phyloP scores from a whole-genome alignment of 2,329 filamentous ascomycete genomes.

The Pyrenochaeta sp. region DNA sequence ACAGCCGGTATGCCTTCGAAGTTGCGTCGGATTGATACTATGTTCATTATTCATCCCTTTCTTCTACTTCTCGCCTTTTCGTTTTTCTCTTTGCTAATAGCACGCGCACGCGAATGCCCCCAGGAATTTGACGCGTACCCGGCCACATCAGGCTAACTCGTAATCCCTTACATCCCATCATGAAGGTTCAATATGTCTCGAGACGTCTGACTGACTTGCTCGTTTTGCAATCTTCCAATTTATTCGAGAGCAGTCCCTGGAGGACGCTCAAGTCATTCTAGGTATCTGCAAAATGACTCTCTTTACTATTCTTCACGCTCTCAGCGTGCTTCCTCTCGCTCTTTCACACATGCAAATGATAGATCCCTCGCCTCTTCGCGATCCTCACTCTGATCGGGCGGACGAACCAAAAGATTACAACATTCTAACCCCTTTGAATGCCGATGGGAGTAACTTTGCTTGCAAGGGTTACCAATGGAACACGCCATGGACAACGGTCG shows the following conservation, averaged over 20 bases:
- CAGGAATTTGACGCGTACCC: conserved; percentile 41
- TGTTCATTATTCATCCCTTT: neutral
- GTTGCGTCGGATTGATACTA: neutral
- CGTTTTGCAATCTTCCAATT: neutral
- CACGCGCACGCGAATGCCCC: conserved; percentile 5
- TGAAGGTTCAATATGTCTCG: conserved; percentile 12
- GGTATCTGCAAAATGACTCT: conserved; percentile 29
- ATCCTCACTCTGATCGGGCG: conserved; percentile 55
- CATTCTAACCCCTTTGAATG: conserved; percentile 72
- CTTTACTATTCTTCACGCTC: conserved; percentile 27
- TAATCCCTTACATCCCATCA: conserved; percentile 30
- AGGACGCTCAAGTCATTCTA: neutral
- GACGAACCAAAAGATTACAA: conserved; percentile 68
- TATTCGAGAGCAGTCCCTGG: conserved; percentile 5
- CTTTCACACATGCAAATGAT: conserved; percentile 64
- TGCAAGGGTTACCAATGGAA: conserved; percentile 75
- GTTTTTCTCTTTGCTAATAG: neutral
- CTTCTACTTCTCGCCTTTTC: neutral
- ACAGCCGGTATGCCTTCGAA: neutral
- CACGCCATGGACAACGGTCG: conserved; percentile 61
- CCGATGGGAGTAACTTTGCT: conserved; percentile 72
- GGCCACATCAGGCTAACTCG: conserved; percentile 10
- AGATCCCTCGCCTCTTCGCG: conserved; percentile 62
- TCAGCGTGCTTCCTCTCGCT: conserved; percentile 30
- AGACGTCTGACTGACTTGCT: neutral